Evolutionary conservation across 2,329 filamentous ascomycete genomes (phyloP), one percentile per base, ranked within the genome.

Genomic region (Neurospora crassa): DNA sequence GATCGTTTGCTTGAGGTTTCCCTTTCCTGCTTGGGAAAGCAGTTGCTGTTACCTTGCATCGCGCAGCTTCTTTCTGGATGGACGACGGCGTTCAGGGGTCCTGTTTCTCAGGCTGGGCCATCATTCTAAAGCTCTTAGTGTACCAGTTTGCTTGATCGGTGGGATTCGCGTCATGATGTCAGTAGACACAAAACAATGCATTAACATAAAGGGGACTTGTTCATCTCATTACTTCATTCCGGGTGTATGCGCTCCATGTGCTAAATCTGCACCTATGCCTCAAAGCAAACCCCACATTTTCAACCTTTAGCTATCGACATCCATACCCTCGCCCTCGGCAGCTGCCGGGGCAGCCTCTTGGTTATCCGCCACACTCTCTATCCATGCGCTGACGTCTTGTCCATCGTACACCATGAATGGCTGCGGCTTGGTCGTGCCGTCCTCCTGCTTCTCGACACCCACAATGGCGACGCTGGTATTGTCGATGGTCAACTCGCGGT

Each of bases 401-500:
- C 94, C 94, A 80, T 99, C 96, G 78, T 92, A 96, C 75, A 97
- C 86, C 85, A 92, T 93, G 84, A 98, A 98, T 74, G 88, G 88
- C 86, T 98, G 92, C 41, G 91, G 82, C 70, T 79, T 83, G 81
- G 86, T 87, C 79, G 84, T 85, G 70, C 84, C 83, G 7, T 83
- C 82, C 73, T 83, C 82, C 74, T 81, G 81, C 71, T 83, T 81
- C 67, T 78, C 83, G 68, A 87, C 83, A 11, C 94, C 94, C 29
- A 94, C 92, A 73, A 97, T 86, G 45, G 92, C 94, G 70, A 99
- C 88, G 76, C 93, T 97, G 70, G 94, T 97, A 84, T 99, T 99
- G 81, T 98, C 96, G 53, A 97, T 89, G 70, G 95, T 98, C 81
- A 99, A 84, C 87, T 98, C 94, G 86, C 96, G 97, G 83, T 99